Conservation (phyloP, 1,139 yeast genomes). For the Suhomyces bokatorum region DNA sequence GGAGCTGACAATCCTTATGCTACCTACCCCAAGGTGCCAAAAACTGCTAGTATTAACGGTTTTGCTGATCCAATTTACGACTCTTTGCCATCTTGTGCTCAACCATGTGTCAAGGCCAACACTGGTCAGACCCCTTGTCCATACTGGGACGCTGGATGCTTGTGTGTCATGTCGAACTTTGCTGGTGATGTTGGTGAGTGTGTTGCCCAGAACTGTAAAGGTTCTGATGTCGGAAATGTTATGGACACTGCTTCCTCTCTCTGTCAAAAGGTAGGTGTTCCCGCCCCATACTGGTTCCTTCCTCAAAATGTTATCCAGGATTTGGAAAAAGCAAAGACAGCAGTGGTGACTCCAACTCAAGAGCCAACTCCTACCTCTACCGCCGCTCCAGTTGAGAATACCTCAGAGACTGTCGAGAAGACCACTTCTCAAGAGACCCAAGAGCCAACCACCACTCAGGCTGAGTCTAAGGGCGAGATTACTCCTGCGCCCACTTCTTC, state of each 20-base stretch:
- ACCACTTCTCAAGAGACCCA: background rate
- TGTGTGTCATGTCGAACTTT: slow-evolving; percentile 52
- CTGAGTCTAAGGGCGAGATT: slow-evolving; percentile 14
- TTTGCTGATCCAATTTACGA: slow-evolving; percentile 51
- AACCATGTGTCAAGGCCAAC: slow-evolving; percentile 32
- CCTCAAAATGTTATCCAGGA: slow-evolving; percentile 36
- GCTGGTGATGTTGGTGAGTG: slow-evolving; percentile 46
- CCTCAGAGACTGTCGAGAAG: background rate
- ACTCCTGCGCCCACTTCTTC: slow-evolving; percentile 8
- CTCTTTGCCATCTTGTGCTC: slow-evolving; percentile 46
- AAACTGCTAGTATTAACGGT: slow-evolving; percentile 54
- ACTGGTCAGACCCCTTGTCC: slow-evolving; percentile 47
- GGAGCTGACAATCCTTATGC: slow-evolving; percentile 23
- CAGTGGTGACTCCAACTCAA: slow-evolving; percentile 8
- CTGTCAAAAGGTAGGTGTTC: slow-evolving; percentile 46
- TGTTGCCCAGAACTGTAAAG: slow-evolving; percentile 38
- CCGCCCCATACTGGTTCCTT: slow-evolving; percentile 41
- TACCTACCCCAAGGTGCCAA: slow-evolving; percentile 49
- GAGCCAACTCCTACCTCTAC: background rate
- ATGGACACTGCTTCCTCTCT: slow-evolving; percentile 42
- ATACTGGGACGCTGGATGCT: slow-evolving; percentile 57
- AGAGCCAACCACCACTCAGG: slow-evolving; percentile 14
- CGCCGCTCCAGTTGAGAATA: background rate
- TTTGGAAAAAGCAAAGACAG: slow-evolving; percentile 26
- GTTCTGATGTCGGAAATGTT: slow-evolving; percentile 36